Evolutionary conservation across 805 yeast species (phyloP).

Genomic region (Saturnispora mendoncae): DNA sequence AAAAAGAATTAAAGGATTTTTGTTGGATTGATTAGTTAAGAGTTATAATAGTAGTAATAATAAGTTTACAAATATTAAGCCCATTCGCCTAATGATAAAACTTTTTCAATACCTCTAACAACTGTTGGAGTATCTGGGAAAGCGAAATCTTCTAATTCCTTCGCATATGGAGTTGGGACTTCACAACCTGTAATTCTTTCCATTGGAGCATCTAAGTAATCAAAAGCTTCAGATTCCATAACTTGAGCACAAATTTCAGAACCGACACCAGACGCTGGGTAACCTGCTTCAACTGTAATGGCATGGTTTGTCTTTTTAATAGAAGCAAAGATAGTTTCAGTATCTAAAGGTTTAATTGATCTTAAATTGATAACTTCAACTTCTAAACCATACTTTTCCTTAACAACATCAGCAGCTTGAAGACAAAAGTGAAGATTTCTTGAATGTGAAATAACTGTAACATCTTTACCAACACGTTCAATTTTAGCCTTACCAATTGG

Average conservation of each 20-base stretch:
- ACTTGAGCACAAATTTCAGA: constrained; percentile 96
- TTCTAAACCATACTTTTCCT: constrained; percentile 75
- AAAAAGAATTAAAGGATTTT: too few relatives aligned
- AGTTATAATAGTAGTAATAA: too few relatives aligned
- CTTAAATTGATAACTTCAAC: constrained; percentile 95
- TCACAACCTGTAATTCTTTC: constrained; percentile 99
- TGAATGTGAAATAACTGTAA: constrained; percentile 83
- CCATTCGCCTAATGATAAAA: constrained; percentile 47
- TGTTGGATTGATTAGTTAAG: too few relatives aligned
- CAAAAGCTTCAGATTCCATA: constrained; percentile 98
- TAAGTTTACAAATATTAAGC: constrained; percentile 16
- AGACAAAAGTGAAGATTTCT: constrained; percentile 82
- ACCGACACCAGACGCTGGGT: constrained; percentile 98
- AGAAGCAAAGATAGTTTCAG: constrained; percentile 72
- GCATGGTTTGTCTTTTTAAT: constrained; percentile 96
- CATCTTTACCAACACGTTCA: constrained; percentile 87
- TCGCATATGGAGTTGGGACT: constrained; percentile 98
- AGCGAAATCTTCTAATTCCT: constrained; percentile 92
- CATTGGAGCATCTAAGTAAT: constrained; percentile 96
- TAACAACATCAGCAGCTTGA: constrained; percentile 82
- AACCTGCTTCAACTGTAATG: constrained; percentile 93
- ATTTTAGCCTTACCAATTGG: constrained; percentile 96
- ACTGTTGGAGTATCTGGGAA: constrained; percentile 95
- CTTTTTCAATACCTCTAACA: constrained; percentile 78
- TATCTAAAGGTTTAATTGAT: constrained; percentile 93